Evolutionary conservation across 2,329 filamentous ascomycete genomes (phyloP), one percentile per base, ranked within the genome.

Genomic region (Alternaria alternata): DNA sequence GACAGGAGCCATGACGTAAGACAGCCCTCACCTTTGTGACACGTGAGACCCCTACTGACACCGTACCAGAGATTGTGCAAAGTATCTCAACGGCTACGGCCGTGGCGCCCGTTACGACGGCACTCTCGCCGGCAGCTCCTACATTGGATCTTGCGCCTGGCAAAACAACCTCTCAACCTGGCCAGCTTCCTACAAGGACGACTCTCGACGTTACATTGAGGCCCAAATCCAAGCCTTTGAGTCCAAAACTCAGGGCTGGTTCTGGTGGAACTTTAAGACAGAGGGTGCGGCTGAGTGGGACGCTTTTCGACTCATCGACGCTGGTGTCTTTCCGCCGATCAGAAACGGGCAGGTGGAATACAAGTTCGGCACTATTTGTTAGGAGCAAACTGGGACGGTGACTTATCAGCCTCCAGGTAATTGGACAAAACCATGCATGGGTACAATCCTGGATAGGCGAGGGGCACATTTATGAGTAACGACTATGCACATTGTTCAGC

Each of bases 21-120:
- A 26, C 51, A 36, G 49, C 22, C 26, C 34, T 22, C 14, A n/a
- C 16, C 26, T 41, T 48, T 28, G n/a, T 16, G 26, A 20, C 26
- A 41, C 14, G 32, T 8, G 14, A 54, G 4, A 55, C 20, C 12
- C 11, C 7, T 42, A 46, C 56, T 59, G 16, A 59, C 43, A 36
- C 12, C 18, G 7, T 24, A 54, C 22, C 4, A 59, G 56, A 28
- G 86, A 88, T 70, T 86, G 85, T 66, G 84, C 85, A 11, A 75
- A 75, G 32, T 80, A 78, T 42, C 78, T 84, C 49, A 84, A 84
- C 60, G 87, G 89, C 41, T 85, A 84, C 58, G 84, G 84, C 2
- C 77, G 86, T 43, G 88, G 88, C 12, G 83, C 88, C 8, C 83
- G 89, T 36, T 88, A 86, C 72, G 85, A 88, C 57, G 88, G 87